Conservation (phyloP, 106 monocot species). For the Allium fistulosum region DNA sequence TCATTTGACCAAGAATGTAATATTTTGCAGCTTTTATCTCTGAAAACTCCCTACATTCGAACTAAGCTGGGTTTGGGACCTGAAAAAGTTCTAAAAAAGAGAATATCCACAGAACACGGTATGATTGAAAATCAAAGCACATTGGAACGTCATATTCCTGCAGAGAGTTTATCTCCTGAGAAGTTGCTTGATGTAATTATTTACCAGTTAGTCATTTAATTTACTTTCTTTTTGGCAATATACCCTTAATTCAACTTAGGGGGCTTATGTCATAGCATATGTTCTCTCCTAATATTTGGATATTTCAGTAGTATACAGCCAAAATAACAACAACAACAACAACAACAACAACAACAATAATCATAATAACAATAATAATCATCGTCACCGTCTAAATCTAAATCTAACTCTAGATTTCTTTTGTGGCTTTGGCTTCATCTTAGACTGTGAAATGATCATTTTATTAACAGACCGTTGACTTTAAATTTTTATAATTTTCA, state of each 20-base stretch:
- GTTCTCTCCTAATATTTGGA: too few species aligned
- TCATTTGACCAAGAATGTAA: constrained; percentile 2
- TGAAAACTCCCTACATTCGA: constrained; percentile 49
- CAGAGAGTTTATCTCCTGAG: constrained; percentile 37
- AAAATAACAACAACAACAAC: too few species aligned
- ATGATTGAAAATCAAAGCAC: constrained; percentile 3
- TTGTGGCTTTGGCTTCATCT: too few species aligned
- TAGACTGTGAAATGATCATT: too few species aligned
- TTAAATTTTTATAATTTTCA: too few species aligned
- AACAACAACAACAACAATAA: too few species aligned
- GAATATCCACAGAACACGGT: constrained; percentile 11
- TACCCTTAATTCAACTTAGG: background rate
- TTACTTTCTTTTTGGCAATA: background rate
- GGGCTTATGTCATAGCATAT: too few species aligned
- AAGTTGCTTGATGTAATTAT: constrained; percentile 70
- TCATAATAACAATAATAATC: too few species aligned
- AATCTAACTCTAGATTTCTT: too few species aligned
- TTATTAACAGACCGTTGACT: too few species aligned
- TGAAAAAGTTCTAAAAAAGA: constrained; percentile 16
- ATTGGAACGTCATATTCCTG: constrained; percentile 17
- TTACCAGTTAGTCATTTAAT: background rate
- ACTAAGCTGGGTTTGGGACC: constrained; percentile 55
- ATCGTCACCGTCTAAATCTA: too few species aligned
- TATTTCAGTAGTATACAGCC: too few species aligned
- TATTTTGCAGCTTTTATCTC: constrained; percentile 62